Evolutionary conservation across 2,329 filamentous ascomycete genomes (phyloP), one percentile per base, ranked within the genome.

Genomic region (Rhexocercosporidium sp.): DNA sequence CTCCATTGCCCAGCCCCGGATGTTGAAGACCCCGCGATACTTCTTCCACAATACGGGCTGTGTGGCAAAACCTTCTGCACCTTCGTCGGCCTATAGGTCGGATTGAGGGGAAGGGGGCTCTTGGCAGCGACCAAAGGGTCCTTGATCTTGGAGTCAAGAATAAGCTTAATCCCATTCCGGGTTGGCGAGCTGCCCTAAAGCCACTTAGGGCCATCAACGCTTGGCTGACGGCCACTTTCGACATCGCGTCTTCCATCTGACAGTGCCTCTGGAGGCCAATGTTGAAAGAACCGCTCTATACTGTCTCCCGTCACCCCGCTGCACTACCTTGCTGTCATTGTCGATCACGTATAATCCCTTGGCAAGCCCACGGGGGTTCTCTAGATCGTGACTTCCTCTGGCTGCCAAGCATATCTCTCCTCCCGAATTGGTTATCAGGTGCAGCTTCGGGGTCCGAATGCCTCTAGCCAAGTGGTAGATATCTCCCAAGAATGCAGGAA

Each of bases 101-200:
- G 16, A 46, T 31, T 56, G 31, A 39, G 37, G 31, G n/a, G 41
- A 22, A 27, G 22, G n/a, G 2, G n/a, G 18, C 34, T 62, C 44
- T 62, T 62, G 59, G 59, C 59, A 62, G n/a, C 16, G 16, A 34
- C 29, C 14, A 51, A 53, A 46, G 20, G 14, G 41, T 22, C n/a
- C 27, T 41, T 62, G 46, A 16, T 25, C 16, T 53, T 37, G 44
- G 27, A 29, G 16, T 18, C 22, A 62, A 22, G 22, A 39, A 60
- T 53, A 65, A 61, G 56, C 63, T 65, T 47, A 65, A 54, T 54
- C 31, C 46, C 11, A 18, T 59, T 34, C 29, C 9, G 54, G 62
- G 44, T 51, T 65, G 54, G 62, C 12, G 31, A 20, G 5, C 34
- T 34, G 12, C 31, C 7, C 22, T 29, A 18, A 37, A 49, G 16